A percentile compares a stretch with the other conserved stretches of the same genome.
Conservation (phyloP, 331 rosid species). For the Malus hybrid region DNA sequence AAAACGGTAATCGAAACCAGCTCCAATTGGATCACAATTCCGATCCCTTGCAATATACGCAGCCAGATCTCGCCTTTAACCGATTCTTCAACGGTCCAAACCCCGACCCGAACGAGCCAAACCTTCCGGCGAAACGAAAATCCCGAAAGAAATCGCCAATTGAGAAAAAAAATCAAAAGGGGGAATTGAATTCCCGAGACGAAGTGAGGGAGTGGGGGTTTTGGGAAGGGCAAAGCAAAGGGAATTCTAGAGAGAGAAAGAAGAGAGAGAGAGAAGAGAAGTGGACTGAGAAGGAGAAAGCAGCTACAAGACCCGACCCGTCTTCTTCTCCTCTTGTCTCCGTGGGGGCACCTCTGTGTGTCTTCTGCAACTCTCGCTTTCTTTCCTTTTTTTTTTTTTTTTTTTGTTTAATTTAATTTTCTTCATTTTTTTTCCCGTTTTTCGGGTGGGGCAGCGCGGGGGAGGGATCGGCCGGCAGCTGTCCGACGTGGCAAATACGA, state of each 20-base stretch:
- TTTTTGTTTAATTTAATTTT: neutral
- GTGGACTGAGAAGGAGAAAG: conserved; percentile 55
- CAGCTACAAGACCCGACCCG: conserved; percentile 28
- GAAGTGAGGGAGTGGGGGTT: neutral
- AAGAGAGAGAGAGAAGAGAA: conserved; percentile 23
- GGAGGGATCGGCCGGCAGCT: neutral
- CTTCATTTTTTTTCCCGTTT: too few relatives aligned
- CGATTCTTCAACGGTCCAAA: conserved; percentile 23
- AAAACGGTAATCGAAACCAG: conserved; percentile 46
- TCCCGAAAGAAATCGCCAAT: neutral
- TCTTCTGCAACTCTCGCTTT: conserved; percentile 18
- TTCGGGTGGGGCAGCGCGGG: neutral
- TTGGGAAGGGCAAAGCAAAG: neutral
- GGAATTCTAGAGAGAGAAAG: neutral
- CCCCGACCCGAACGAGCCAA: neutral
- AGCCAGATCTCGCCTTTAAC: conserved; percentile 46
- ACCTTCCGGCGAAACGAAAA: conserved; percentile 2
- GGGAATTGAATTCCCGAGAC: neutral
- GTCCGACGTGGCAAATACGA: conserved; percentile 9
- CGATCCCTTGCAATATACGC: neutral
- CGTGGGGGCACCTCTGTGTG: neutral
- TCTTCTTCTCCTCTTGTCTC: conserved; percentile 11
- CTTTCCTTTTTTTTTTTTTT: neutral
- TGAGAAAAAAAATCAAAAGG: neutral
- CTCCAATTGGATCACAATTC: conserved; percentile 34